A percentile compares a stretch with the other conserved stretches of the same genome.
phyloP scores from a whole-genome alignment of 805 yeast genomes.

The Starmerella floricola region DNA sequence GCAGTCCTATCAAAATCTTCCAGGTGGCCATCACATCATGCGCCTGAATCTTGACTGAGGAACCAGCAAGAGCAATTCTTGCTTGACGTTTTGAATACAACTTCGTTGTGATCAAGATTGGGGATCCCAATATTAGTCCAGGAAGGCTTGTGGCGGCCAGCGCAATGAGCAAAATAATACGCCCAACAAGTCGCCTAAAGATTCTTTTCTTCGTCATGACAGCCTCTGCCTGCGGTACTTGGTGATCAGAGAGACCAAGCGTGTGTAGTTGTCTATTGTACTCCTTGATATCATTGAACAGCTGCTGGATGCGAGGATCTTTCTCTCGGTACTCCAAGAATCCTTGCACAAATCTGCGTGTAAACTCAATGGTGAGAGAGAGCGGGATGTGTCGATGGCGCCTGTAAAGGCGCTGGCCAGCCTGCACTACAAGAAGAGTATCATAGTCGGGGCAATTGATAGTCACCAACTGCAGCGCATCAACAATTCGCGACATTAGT shows the following conservation, averaged over 20 bases:
- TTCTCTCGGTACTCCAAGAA: slow-evolving; percentile 55
- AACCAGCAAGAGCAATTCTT: slow-evolving; percentile 63
- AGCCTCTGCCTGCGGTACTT: slow-evolving; percentile 42
- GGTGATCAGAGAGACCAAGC: slow-evolving; percentile 60
- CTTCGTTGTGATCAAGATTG: slow-evolving; percentile 73
- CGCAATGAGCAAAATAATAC: slow-evolving; percentile 41
- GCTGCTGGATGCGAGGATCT: slow-evolving; percentile 49
- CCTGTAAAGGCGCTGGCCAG: slow-evolving; percentile 79
- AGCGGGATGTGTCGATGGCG: slow-evolving; percentile 60
- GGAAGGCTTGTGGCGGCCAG: slow-evolving; percentile 53
- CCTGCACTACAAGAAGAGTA: slow-evolving; percentile 77
- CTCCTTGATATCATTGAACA: slow-evolving; percentile 50
- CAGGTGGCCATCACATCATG: slow-evolving; percentile 94
- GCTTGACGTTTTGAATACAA: slow-evolving; percentile 63
- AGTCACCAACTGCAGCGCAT: slow-evolving; percentile 71
- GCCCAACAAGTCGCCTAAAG: slow-evolving; percentile 36
- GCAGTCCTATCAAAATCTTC: slow-evolving; percentile 84
- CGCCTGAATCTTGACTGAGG: slow-evolving; percentile 83
- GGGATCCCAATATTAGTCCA: slow-evolving; percentile 77
- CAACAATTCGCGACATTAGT: slow-evolving; percentile 55
- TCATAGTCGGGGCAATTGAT: slow-evolving; percentile 83
- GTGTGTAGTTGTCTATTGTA: slow-evolving; percentile 58
- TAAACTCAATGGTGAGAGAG: slow-evolving; percentile 79
- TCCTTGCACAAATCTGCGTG: slow-evolving; percentile 73
- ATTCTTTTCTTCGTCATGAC: slow-evolving; percentile 40